phyloP scores from a whole-genome alignment of 1,284 basidiomycete species.

The Violaceomyces palustris region DNA sequence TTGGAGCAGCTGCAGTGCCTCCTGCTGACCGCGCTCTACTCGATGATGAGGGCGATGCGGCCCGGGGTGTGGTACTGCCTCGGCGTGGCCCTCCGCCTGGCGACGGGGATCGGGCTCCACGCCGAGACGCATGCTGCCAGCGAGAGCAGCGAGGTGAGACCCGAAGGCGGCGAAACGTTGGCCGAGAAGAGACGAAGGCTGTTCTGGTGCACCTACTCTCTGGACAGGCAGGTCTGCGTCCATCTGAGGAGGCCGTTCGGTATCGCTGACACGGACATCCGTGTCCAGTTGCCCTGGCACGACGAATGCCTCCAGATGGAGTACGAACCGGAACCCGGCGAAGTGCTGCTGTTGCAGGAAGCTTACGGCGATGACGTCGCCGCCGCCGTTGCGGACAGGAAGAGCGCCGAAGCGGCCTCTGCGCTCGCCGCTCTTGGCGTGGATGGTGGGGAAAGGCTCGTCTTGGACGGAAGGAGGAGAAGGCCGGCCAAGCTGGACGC shows the following conservation, averaged over 20 bases:
- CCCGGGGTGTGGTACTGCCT: slow-evolving; percentile 32
- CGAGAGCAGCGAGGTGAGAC: too few species aligned
- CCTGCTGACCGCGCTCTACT: slow-evolving; percentile 26
- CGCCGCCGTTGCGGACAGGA: too few species aligned
- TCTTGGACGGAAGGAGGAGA: too few species aligned
- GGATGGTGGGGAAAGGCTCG: too few species aligned
- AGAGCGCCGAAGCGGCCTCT: too few species aligned
- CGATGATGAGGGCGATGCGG: slow-evolving; percentile 31
- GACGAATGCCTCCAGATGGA: too few species aligned
- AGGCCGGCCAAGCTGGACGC: too few species aligned
- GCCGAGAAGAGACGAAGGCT: slow-evolving; percentile 21
- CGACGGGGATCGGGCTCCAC: slow-evolving; percentile 26
- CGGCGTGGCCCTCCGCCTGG: slow-evolving; percentile 23
- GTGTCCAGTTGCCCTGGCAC: slow-evolving; percentile 22
- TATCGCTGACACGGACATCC: slow-evolving; percentile 29
- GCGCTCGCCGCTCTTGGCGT: too few species aligned
- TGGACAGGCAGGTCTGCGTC: slow-evolving; percentile 28
- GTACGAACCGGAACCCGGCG: too few species aligned
- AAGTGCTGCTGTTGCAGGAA: too few species aligned
- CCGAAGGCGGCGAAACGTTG: too few species aligned
- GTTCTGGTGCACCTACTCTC: slow-evolving; percentile 31
- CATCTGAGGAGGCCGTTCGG: slow-evolving; percentile 29
- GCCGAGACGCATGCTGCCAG: slow-evolving; percentile 6
- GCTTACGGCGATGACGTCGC: too few species aligned
- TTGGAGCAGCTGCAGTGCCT: slow-evolving; percentile 31